Base-by-base conservation (phyloP, 164 flowering plant species). In the Liquidambar formosana region DNA sequence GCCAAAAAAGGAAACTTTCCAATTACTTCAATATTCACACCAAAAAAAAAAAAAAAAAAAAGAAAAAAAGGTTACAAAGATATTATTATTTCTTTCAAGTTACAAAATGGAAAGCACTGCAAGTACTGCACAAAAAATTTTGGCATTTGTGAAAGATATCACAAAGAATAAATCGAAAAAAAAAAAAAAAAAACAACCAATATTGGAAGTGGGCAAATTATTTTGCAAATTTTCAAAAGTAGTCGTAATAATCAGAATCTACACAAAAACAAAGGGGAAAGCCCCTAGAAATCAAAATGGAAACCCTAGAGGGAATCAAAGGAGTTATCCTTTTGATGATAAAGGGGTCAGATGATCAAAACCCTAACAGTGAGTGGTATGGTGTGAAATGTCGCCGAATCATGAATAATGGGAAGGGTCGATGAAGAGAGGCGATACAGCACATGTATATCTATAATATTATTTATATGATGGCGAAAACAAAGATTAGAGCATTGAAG, bases 311-410 rank as follows among this genome's bases (percentile, higher is more conserved):
- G 10, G 21, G 33, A 19, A 23, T 19, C 6, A 52, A 15, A 0
- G 18, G 16, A 21, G 33, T 12, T 11, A 51, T 28, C 49, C 25
- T 3, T 21, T 2, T 10, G 57, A n/a, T 47, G 38, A 11, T 14
- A 47, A 47, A 49, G 6, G 6, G 41, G 41, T 33, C 41, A 33
- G 41, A 33, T 33, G 2, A 33, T 33, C 41, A 33, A 33, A 33
- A 33, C 41, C 41, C 41, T 33, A 33, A 33, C 41, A 2, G 41
- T 2, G 2, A 33, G 41, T 33, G 6, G 41, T 33, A 33, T 33
- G 41, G 41, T 33, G 41, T 6, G 6, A 52, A 65, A 58, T 51
- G 67, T 67, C 66, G 76, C 59, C 59, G 64, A 67, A 73, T 67
- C 71, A 19, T 23, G 8, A 53, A 67, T 44, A 28, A 33, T 33